Conservation (phyloP, 257 asterid species). For the Eustoma russellianum region DNA sequence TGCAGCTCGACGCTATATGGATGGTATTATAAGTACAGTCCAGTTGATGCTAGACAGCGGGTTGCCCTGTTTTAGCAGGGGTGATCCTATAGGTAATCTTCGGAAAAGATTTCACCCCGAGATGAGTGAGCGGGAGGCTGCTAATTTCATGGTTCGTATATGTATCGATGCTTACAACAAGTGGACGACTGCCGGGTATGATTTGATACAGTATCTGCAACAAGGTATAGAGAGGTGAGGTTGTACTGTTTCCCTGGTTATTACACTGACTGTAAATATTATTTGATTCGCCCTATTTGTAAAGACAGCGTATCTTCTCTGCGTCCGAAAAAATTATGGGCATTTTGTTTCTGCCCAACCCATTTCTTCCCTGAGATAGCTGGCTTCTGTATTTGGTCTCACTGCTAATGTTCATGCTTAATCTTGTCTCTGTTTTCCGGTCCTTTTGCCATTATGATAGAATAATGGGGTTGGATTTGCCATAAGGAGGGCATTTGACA, state of each 20-base stretch:
- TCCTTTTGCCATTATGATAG: too few species aligned
- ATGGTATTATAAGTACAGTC: conserved; percentile 80
- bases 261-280: neutral
- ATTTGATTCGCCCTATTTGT: too few species aligned
- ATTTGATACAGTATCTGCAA: conserved; percentile 91
- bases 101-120: conserved; percentile 96
- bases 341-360: too few species aligned
- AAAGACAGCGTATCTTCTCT: too few species aligned
- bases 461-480: too few species aligned
- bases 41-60: conserved; percentile 86
- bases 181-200: conserved; percentile 97
- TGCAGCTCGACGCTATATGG: conserved; percentile 90
- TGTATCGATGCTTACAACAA: conserved; percentile 96
- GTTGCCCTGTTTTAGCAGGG: conserved; percentile 96
- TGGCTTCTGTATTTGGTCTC: too few species aligned
- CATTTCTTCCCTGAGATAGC: too few species aligned
- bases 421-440: too few species aligned
- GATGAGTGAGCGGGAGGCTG: conserved; percentile 98
- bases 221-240: conserved; percentile 94
- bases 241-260: neutral
- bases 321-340: too few species aligned
- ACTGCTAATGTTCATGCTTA: too few species aligned
- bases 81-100: conserved; percentile 94
- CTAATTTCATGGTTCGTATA: conserved; percentile 74
- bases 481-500: too few species aligned